Base-by-base conservation (phyloP, 1,284 basidiomycete genomes). In the Tetrapyrgos nigripes region DNA sequence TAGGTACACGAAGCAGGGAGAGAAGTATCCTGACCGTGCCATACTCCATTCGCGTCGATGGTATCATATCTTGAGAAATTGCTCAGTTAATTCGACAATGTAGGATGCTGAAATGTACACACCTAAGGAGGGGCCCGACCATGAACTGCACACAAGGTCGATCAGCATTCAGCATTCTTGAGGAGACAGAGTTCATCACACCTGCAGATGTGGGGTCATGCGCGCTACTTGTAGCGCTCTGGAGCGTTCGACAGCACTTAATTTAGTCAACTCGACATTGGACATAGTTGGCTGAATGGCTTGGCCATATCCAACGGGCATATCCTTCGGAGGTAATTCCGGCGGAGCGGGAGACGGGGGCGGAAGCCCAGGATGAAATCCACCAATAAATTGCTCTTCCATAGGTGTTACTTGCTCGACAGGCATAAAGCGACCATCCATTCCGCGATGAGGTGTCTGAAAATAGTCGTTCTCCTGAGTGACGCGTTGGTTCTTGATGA, bases 101-200 rank as follows among this genome's bases (percentile, higher is more conserved):
- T n/a, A n/a, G n/a, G n/a, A n/a, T n/a, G n/a, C n/a, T n/a, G n/a
- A n/a, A n/a, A n/a, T n/a, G n/a, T 50, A 64, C 68, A 31, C 62
- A 80, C 61, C 91, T 86, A 62, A 99, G 77, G 43, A 98, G 80
- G 11, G 96, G 96, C 1, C 96, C 96, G 55, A 86, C 88, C 90
- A 92, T 92, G 62, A 92, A 85, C 78, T 91, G 76, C 33, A 48
- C 10, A 46, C 23, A 54, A 29, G 35, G 51, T 54, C 27, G 54
- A 28, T 37, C 51, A n/a, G n/a, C n/a, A 40, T 40, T 17, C 58
- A 37, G 23, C 19, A 21, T 45, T 27, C 35, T 27, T 43, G 44
- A 9, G 24, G 26, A 37, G 19, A 58, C 45, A 11, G 43, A 46
- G 33, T 51, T 56, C 23, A n/a, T 68, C 72, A 43, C 57, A 79